Base-by-base conservation (phyloP, 495 filamentous ascomycete genomes). In the Annulohypoxylon bovei region DNA sequence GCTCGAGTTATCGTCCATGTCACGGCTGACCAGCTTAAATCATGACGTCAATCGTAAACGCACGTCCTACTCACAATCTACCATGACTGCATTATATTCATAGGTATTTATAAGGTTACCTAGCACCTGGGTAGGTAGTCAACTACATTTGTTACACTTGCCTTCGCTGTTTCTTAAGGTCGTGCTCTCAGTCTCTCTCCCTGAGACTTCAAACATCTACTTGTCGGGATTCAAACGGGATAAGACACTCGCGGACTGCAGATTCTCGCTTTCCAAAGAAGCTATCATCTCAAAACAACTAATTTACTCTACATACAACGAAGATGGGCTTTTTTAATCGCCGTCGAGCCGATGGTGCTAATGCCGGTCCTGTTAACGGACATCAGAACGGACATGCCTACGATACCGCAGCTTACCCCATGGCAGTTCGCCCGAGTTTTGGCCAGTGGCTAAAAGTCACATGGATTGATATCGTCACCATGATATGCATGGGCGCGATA, bases 381-480 rank as follows among this genome's bases (percentile, higher is more conserved):
- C 60, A 66, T 16, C 46, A 46, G 9, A 32, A 47, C 23, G 40
- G 64, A 14, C 71, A 65, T 53, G 55, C 27, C 25, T 50, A 46
- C 56, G 57, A 71, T 64, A 62, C 23, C 1, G 40, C 70, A 35
- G 68, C 72, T 4, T 80, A 82, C 68, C 64, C 75, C 25, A 81
- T 83, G 79, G 75, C 79, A 12, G 70, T 77, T 8, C 79, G 80
- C 5, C 81, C 83, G 0, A 80, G 75, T 3, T 85, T 88, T 49
- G 85, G 87, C 2, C 81, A 82, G 62, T 90, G 86, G 87, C 71
- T 89, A 35, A 85, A 86, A 50, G 75, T 79, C 6, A 85, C 85
- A 0, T 87, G 85, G 84, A 74, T 87, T 7, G 88, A 90, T 67
- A 80, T 90, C 37, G 14, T 89, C 6, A 85, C 87, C 1, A 87